A percentile compares a stretch with the other conserved stretches of the same genome.
These are phyloP conservation scores for Chalciporus sp. DNA, from an alignment of 1,284 basidiomycete species.

Conservation along the genomic window DNA sequence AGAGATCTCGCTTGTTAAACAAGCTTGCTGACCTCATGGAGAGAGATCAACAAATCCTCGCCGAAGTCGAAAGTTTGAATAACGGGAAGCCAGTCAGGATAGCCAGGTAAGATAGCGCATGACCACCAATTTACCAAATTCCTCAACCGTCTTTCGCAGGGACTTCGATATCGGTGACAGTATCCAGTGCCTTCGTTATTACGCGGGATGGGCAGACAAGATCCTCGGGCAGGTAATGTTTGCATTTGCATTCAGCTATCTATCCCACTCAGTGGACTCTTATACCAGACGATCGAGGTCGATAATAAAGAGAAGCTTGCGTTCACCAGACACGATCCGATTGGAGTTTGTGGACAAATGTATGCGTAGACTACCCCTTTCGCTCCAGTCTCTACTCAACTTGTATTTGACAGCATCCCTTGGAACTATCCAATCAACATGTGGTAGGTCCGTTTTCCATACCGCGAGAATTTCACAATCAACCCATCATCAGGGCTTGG, in stretches of 20 bases:
- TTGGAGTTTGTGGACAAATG: slow-evolving; percentile 94
- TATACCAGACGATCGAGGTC: slow-evolving; percentile 71
- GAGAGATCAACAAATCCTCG: slow-evolving; percentile 74
- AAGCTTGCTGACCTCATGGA: slow-evolving; percentile 94
- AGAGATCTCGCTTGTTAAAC: slow-evolving; percentile 79
- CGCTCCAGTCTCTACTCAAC: slow-evolving; percentile 4
- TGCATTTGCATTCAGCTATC: not conserved
- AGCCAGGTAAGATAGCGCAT: slow-evolving; percentile 49
- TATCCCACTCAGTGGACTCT: slow-evolving; percentile 3
- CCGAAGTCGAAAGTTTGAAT: slow-evolving; percentile 79
- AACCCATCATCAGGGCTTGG: slow-evolving; percentile 67
- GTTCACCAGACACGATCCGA: slow-evolving; percentile 90
- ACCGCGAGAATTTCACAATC: slow-evolving; percentile 10
- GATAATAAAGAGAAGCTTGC: slow-evolving; percentile 80
- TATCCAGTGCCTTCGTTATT: slow-evolving; percentile 81
- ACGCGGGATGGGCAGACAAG: slow-evolving; percentile 72
- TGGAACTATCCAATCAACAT: slow-evolving; percentile 94
- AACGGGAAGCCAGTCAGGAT: slow-evolving; percentile 85
- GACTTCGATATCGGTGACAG: slow-evolving; percentile 87
- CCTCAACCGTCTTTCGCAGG: slow-evolving; percentile 40
- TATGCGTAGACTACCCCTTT: slow-evolving; percentile 38
- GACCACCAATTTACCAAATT: not conserved
- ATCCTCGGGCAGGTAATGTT: slow-evolving; percentile 63
- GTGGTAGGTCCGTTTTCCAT: slow-evolving; percentile 53
- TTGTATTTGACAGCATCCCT: slow-evolving; percentile 60